Evolutionary conservation across 2,329 filamentous ascomycete species (phyloP), one percentile per base, ranked within the genome.

Genomic region (Trichoderma semiorbis): DNA sequence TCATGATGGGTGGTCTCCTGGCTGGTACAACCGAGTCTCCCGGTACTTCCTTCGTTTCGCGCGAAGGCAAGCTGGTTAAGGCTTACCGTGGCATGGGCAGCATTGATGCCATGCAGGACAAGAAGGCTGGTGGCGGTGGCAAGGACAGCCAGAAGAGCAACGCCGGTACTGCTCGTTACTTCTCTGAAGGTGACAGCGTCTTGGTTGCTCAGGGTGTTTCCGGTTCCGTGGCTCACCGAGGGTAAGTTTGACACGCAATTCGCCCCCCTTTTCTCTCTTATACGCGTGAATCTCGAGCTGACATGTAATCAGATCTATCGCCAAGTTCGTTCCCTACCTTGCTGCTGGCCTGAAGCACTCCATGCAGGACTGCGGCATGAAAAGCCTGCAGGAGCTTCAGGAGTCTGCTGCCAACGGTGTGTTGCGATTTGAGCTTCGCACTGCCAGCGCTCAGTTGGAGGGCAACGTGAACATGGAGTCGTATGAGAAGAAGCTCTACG

Each of bases 401-500:
- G 84, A 92, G 74, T 88, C 88, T 76, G 95, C 97, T 32, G 84
- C 86, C 75, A 86, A 89, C 36, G 94, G 95, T 73, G 89, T 85
- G 64, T 91, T 98, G 70, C 90, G 96, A 78, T 99, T 99, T 81
- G 96, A 99, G 87, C 88, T 98, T 79, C 89, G 96, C 78, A 98
- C 94, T 73, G 92, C 94, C 73, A 97, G 94, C 83, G 96, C 96
- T 65, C 94, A 97, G 88, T 88, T 97, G 72, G 96, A 99, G 87
- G 96, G 96, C 75, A 96, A 95, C 80, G 95, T 99, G 74, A 97
- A 98, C 85, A 94, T 99, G 88, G 94, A 98, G 86, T 95, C 93
- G 81, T 98, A 97, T 82, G 96, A 98, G 88, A 99, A 99, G 92
- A 99, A 98, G 89, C 92, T 99, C 76, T 99, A 97, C 84, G 94